These are phyloP conservation scores for Nigrograna mackinnonii DNA, from an alignment of 2,329 filamentous ascomycete genomes.

Conservation along the genomic window DNA sequence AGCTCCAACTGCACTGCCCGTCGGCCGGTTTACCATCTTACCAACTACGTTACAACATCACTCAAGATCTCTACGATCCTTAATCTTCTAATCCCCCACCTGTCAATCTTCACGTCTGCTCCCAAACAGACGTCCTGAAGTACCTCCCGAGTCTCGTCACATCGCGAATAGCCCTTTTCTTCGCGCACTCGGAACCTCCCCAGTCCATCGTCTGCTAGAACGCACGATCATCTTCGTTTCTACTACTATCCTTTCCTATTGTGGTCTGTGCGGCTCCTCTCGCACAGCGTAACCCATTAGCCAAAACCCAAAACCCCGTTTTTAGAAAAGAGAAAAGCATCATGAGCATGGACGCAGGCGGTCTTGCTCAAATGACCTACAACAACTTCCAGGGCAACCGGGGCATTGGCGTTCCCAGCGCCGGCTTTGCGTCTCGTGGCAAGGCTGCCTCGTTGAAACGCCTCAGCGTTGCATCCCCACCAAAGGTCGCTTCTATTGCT, in stretches of 20 bases:
- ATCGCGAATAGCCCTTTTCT: slow-evolving; percentile 8
- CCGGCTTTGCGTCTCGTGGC: slow-evolving; percentile 82
- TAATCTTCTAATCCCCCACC: slow-evolving; percentile 41
- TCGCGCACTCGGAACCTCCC: neutral
- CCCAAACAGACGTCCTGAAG: slow-evolving; percentile 22
- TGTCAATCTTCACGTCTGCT: slow-evolving; percentile 24
- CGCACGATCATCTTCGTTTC: slow-evolving; percentile 1
- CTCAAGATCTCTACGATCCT: slow-evolving; percentile 40
- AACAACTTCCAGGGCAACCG: slow-evolving; percentile 66
- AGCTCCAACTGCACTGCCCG: slow-evolving; percentile 38
- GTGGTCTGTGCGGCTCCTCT: slow-evolving; percentile 27
- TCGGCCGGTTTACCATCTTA: slow-evolving; percentile 40
- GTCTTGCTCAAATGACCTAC: slow-evolving; percentile 99
- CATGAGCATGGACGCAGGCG: slow-evolving; percentile 86
- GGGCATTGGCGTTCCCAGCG: slow-evolving; percentile 74
- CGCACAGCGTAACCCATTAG: slow-evolving; percentile 34
- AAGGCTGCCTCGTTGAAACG: slow-evolving; percentile 90
- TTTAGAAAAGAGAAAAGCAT: slow-evolving; percentile 22
- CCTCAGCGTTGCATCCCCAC: slow-evolving; percentile 74
- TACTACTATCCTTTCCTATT: slow-evolving; percentile 39
- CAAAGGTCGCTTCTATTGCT: slow-evolving; percentile 69
- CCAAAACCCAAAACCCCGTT: slow-evolving; percentile 13
- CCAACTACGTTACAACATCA: slow-evolving; percentile 22
- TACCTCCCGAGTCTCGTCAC: slow-evolving; percentile 8
- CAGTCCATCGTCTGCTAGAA: neutral